A percentile compares a stretch with the other conserved stretches of the same genome.
Conservation (phyloP, 768 basidiomycete species). For the Boletus patriciae region DNA sequence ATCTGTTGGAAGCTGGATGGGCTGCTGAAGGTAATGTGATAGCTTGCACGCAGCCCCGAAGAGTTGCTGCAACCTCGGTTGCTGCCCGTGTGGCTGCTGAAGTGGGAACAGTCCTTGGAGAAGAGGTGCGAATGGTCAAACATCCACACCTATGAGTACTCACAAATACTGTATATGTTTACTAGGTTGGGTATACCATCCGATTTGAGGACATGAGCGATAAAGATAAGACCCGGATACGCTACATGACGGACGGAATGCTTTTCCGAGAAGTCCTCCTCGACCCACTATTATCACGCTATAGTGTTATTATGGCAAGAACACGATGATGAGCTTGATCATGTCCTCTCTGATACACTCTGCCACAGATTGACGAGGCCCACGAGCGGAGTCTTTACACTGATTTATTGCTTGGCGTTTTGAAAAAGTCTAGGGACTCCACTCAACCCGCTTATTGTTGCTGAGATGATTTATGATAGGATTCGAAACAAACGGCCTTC, state of each 20-base stretch:
- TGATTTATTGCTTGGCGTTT: conserved; percentile 83
- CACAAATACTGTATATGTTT: conserved; percentile 6
- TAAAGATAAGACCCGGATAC: conserved; percentile 81
- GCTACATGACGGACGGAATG: conserved; percentile 98
- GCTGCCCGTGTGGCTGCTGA: conserved; percentile 91
- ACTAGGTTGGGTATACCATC: conserved; percentile 94
- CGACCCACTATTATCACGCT: conserved; percentile 88
- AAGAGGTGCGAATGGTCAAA: conserved; percentile 57
- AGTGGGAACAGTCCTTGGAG: conserved; percentile 83
- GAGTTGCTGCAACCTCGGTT: conserved; percentile 95
- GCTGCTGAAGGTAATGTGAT: conserved; percentile 78
- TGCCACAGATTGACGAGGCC: conserved; percentile 86
- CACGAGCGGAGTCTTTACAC: conserved; percentile 97
- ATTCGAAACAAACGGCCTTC: conserved; percentile 90
- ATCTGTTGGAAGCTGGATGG: conserved; percentile 93
- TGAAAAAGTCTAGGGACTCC: conserved; percentile 74
- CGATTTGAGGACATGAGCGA: conserved; percentile 93
- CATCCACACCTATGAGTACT: neutral
- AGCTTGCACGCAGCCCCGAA: conserved; percentile 89
- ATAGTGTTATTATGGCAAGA: conserved; percentile 92
- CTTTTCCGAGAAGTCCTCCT: conserved; percentile 91
- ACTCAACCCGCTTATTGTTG: neutral
- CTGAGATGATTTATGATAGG: conserved; percentile 41
- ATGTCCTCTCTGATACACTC: neutral
- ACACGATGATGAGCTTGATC: neutral